Conservation (phyloP, 371 early-diverging fungal species). For the Mortierella sp. region DNA sequence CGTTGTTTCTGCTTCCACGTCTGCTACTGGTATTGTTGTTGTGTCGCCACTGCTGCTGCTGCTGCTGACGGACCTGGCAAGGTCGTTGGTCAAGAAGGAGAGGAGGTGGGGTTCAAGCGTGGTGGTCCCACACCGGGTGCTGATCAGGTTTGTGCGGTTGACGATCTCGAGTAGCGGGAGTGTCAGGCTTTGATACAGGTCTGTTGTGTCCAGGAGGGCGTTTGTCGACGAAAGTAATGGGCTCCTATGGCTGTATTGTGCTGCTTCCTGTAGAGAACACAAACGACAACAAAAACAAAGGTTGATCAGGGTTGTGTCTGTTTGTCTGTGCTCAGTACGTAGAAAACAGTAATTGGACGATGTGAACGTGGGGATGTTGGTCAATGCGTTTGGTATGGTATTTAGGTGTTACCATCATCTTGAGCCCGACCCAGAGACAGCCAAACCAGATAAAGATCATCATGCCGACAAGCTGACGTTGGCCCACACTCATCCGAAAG, state of each 20-base stretch:
- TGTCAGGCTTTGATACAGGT: constrained; percentile 31
- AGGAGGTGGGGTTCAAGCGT: constrained; percentile 40
- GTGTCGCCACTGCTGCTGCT: constrained; percentile 1
- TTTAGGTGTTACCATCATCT: constrained; percentile 29
- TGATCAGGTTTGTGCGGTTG: constrained; percentile 35
- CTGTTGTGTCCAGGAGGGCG: constrained; percentile 25
- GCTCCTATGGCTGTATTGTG: constrained; percentile 7
- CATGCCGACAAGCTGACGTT: constrained; percentile 32
- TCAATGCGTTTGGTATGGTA: not conserved
- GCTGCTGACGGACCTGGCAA: not conserved
- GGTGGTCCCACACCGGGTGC: constrained; percentile 20
- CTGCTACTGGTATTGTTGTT: not conserved
- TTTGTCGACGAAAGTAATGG: constrained; percentile 26
- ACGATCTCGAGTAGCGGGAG: constrained; percentile 20
- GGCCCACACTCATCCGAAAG: constrained; percentile 11
- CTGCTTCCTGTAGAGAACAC: constrained; percentile 19
- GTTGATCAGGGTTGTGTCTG: not conserved
- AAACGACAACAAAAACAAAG: no score
- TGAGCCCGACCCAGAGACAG: constrained; percentile 32
- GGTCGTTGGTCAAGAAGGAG: constrained; percentile 34
- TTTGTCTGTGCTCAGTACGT: not conserved
- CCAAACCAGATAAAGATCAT: constrained; percentile 23
- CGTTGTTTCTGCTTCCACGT: no score
- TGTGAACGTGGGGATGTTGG: no score
- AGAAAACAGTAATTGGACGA: no score